Evolutionary conservation across 345 rosid species (phyloP).

Genomic region (Euphorbia pulcherrima): DNA sequence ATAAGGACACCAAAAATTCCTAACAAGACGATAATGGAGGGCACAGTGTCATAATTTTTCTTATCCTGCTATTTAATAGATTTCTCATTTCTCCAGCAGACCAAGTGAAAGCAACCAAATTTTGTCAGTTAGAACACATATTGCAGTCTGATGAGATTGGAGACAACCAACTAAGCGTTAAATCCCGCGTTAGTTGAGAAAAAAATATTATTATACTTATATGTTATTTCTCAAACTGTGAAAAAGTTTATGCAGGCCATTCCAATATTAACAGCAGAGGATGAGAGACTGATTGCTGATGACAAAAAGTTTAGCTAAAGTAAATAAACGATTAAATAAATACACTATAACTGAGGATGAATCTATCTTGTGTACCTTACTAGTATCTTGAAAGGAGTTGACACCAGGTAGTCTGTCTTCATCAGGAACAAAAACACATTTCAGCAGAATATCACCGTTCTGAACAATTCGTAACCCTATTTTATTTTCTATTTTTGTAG

Average conservation of each 20-base stretch:
- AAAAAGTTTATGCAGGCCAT: no score
- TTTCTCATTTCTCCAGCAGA: background rate
- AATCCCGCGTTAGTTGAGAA: no score
- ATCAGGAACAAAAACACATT: constrained; percentile 77
- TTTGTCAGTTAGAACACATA: background rate
- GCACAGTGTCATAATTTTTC: background rate
- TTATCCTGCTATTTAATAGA: background rate
- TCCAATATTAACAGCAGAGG: background rate
- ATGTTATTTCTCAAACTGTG: background rate
- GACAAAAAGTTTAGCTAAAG: background rate
- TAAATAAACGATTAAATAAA: background rate
- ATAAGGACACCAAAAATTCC: background rate
- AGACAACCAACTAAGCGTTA: no score
- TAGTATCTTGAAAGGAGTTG: constrained; percentile 85
- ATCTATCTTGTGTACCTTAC: constrained; percentile 50
- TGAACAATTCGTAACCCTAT: constrained; percentile 93
- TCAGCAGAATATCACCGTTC: constrained; percentile 84
- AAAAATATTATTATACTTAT: no score
- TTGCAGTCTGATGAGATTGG: background rate
- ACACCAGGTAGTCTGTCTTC: constrained; percentile 85
- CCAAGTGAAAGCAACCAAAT: background rate
- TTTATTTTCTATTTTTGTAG: constrained; percentile 81
- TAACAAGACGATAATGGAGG: background rate
- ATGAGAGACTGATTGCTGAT: background rate
- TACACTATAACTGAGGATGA: constrained; percentile 2